Evolutionary conservation across 108 stramenopile genomes (phyloP), one percentile per base, ranked within the genome.

Genomic region (Pelagomonas calceolata): DNA sequence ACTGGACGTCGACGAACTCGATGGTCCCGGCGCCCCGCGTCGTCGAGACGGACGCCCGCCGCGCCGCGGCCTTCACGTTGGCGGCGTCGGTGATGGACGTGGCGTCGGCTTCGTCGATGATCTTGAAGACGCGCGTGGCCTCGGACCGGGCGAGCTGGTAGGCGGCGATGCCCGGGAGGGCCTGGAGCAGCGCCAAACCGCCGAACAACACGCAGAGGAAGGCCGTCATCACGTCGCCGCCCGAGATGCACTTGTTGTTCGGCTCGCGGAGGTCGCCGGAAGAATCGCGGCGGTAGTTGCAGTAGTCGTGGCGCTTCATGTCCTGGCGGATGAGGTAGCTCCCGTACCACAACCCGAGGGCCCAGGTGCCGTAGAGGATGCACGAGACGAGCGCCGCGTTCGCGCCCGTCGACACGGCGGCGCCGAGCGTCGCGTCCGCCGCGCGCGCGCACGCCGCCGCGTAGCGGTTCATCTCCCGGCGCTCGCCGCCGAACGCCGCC

Each of bases 401-500:
- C 21, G 10, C 3, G 21, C 51, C 51, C 51, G 14, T 16, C 21
- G 51, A 17, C 21, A 60, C 51, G 51, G 21, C 51, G 21, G 26
- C 1, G 51, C 26, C 51, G 0, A 60, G 14, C 21, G 51, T 1
- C 51, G 18, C 26, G 7, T 3, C 3, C 7, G 51, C 51, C 21
- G 51, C 14, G 0, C 4, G 7, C 7, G 51, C 14, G 51, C 21
- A 16, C 26, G 18, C 29, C 21, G 51, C 51, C 7, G 21, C 3
- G 51, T 60, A 60, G 1, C 69, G 60, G 46, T 68, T 46, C 30
- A 66, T 71, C 51, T 81, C 82, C 66, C 78, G 65, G 10, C 69
- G 30, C 63, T 87, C 86, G 18, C 84, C 79, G 71, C 83, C 77
- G 36, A 87, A 78, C 31, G 84, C 68, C 37, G 71, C 77, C 30